Base-by-base conservation (phyloP, 2,329 filamentous ascomycete genomes). In the Graphilbum sp. region DNA sequence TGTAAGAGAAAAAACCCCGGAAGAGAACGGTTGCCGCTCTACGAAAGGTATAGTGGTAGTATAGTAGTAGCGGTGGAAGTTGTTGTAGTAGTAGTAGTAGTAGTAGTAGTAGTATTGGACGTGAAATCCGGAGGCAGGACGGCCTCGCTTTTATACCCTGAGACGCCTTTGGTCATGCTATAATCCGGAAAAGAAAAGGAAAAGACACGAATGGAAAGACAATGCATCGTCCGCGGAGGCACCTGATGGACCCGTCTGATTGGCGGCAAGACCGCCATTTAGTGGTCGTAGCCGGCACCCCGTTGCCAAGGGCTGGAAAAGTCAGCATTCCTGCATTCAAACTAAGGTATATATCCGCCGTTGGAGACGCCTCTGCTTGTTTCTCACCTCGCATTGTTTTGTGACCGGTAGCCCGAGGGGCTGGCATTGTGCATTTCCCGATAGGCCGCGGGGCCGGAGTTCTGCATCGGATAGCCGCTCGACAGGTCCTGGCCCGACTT, bases 231-330 rank as follows among this genome's bases (percentile, higher is more conserved):
- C n/a, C n/a, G n/a, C n/a, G n/a, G n/a, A n/a, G n/a, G n/a, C n/a
- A n/a, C n/a, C n/a, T n/a, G n/a, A n/a, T n/a, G n/a, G n/a, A n/a
- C n/a, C n/a, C n/a, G n/a, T n/a, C n/a, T n/a, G n/a, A n/a, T n/a
- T n/a, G n/a, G n/a, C n/a, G n/a, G n/a, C n/a, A n/a, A n/a, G n/a
- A n/a, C n/a, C n/a, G n/a, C n/a, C 51, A 11, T 42, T 41, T 47
- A 46, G 36, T 47, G 41, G 34, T 71, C 67, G 50, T 71, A 71
- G 44, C 67, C 67, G 39, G 67, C 67, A 47, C 67, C 67, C 47
- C 66, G 63, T 55, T 71, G 66, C 67, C 67, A 71, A 44, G 66
- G 65, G 54, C 65, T 70, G n/a, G n/a, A n/a, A 24, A 24, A 24
- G 35, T 38, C 34, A 35, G 40, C 25, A 16, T 16, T 6, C 13